Evolutionary conservation across 2,329 filamentous ascomycete genomes (phyloP), one percentile per base, ranked within the genome.

Genomic region (Byssoonygena ceratinophila): DNA sequence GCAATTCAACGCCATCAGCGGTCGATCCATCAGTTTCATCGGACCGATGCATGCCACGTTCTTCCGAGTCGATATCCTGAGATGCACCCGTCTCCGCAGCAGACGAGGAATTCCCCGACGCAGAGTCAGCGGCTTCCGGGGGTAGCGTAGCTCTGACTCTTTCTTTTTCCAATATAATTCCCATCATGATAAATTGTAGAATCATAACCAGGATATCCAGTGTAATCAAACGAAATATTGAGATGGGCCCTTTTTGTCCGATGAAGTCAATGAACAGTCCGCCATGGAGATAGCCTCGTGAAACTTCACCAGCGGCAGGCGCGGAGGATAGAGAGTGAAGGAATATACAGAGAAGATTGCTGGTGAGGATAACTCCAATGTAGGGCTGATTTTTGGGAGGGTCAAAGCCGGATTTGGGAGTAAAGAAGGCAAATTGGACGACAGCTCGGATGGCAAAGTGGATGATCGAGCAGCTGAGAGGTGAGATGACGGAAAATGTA

Each of bases 221-320:
- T 2, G 68, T 60, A 3, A 78, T 59, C 11, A 83, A 68, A 57
- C 73, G 71, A 45, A 74, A 63, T 60, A 75, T 76, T 50, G 76
- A 75, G 2, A 75, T 73, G 2, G 79, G 78, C 1, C 75, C 76
- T 58, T 75, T 71, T 63, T 82, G 78, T 14, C 81, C 80, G 50
- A 83, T 77, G 60, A 83, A 82, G 64, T 83, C 80, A 60, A 84
- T 79, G 58, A 81, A 73, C 46, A 83, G 58, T 1, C 81, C 79
- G 4, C 81, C 80, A 60, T 83, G 79, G 11, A 82, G 67, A 61
- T 82, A 82, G 16, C 72, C 74, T 27, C 77, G 62, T 3, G 69
- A 70, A 46, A 71, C 68, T 57, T 79, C 77, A 4, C 74, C 74
- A n/a, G 70, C 71, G 52, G 74, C 65, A 4, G 80, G 72, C 37